phyloP scores from a whole-genome alignment of 83 land plant genomes.

The Diphasiastrum complanatum region DNA sequence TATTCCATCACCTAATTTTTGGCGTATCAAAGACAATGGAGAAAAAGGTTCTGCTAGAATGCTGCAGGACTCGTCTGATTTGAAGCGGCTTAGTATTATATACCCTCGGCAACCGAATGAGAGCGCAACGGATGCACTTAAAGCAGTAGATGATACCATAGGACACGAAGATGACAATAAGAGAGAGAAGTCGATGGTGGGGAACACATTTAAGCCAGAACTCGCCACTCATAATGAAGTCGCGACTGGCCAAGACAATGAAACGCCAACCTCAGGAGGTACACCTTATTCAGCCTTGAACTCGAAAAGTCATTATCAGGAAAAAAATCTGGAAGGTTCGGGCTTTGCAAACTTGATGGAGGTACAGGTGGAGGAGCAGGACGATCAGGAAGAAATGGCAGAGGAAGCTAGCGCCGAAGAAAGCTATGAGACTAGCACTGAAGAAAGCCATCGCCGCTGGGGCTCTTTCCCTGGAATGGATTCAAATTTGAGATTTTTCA shows the following conservation, averaged over 20 bases:
- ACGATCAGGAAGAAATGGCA: constrained; percentile 1
- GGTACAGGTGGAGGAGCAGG: constrained; percentile 8
- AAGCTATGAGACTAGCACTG: constrained; percentile 3
- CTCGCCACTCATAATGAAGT: too few relatives aligned
- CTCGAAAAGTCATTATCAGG: too few relatives aligned
- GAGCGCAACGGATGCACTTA: neutral
- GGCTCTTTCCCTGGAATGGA: constrained; percentile 76
- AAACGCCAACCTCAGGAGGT: too few relatives aligned
- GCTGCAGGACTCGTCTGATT: neutral
- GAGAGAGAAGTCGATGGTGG: too few relatives aligned
- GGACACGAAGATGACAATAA: too few relatives aligned
- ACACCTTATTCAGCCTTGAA: too few relatives aligned
- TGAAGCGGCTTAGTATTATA: neutral
- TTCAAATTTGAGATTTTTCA: constrained; percentile 49
- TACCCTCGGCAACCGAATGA: neutral
- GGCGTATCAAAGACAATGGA: neutral
- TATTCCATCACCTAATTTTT: constrained; percentile 4
- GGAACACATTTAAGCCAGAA: too few relatives aligned
- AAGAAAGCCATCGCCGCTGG: constrained; percentile 52
- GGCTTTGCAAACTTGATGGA: too few relatives aligned
- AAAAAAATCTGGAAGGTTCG: too few relatives aligned
- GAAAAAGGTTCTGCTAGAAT: constrained; percentile 1
- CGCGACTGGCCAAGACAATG: too few relatives aligned
- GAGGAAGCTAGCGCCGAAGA: neutral
- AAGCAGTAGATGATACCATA: neutral